Evolutionary conservation across 129 eudicot genomes (phyloP).

Genomic region (Tanacetum coccineum): DNA sequence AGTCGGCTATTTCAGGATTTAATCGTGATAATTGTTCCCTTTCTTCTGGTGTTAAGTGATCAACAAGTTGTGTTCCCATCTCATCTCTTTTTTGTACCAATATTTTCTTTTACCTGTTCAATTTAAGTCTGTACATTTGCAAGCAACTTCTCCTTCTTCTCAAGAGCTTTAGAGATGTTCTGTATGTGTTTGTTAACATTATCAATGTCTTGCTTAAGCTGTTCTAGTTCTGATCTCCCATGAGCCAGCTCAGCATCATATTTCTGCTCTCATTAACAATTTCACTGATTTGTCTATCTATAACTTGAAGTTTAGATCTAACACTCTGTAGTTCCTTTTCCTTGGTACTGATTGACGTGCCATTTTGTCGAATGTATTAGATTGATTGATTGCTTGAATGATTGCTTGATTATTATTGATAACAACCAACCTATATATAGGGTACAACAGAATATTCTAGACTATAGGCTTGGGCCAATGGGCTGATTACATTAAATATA

Average conservation of each 20-base stretch:
- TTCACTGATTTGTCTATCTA: slow-evolving; percentile 68
- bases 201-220: slow-evolving; percentile 68
- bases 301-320: slow-evolving; percentile 56
- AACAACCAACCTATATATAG: too few relatives aligned
- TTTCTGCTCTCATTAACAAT: slow-evolving; percentile 83
- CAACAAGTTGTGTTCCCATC: slow-evolving; percentile 97
- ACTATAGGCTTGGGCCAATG: too few relatives aligned
- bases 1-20: slow-evolving; percentile 90
- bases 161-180: slow-evolving; percentile 65
- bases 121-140: slow-evolving; percentile 59
- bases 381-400: too few relatives aligned
- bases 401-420: too few relatives aligned
- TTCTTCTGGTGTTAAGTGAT: slow-evolving; percentile 82
- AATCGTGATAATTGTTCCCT: slow-evolving; percentile 63
- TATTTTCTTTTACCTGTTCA: slow-evolving; percentile 65
- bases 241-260: slow-evolving; percentile 84
- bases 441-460: too few relatives aligned
- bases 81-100: slow-evolving; percentile 70
- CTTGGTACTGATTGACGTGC: slow-evolving; percentile 45
- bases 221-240: slow-evolving; percentile 80
- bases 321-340: slow-evolving; percentile 61
- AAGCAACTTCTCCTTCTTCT: slow-evolving; percentile 90
- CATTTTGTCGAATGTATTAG: slow-evolving; percentile 60
- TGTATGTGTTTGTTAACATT: slow-evolving; percentile 75
- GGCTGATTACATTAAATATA: too few relatives aligned